Evolutionary conservation across 176 grass and related monocot species (phyloP).

Genomic region (Chloris gayana): DNA sequence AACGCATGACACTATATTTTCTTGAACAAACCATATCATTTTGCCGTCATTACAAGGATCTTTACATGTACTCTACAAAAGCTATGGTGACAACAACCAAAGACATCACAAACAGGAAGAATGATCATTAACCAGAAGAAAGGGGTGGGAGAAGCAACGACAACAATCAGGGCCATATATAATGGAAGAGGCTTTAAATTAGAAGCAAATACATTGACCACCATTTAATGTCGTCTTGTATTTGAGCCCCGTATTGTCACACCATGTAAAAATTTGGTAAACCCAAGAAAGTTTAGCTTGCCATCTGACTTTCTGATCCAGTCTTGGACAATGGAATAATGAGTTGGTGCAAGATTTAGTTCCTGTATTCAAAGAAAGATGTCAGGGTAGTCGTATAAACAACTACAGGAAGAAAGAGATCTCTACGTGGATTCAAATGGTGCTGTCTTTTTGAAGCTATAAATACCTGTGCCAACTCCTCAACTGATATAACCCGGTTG

Average conservation of each 20-base stretch:
- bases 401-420: neutral
- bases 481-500: conserved; percentile 78
- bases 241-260: conserved; percentile 86
- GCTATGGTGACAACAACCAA: conserved; percentile 54
- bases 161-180: conserved; percentile 55
- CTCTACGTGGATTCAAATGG: neutral
- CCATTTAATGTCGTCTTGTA: conserved; percentile 82
- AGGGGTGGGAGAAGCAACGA: conserved; percentile 9
- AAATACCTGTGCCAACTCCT: conserved; percentile 89
- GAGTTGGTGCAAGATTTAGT: conserved; percentile 72
- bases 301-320: conserved; percentile 97
- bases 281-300: conserved; percentile 94
- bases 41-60: conserved; percentile 62
- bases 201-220: conserved; percentile 59
- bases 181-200: conserved; percentile 56
- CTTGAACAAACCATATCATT: conserved; percentile 56
- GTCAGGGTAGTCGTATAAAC: neutral
- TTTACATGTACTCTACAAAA: conserved; percentile 92
- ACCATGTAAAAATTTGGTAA: conserved; percentile 99
- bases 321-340: conserved; percentile 88
- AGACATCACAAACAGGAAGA: conserved; percentile 51
- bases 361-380: conserved; percentile 51
- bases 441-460: neutral
- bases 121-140: conserved; percentile 49
- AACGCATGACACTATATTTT: conserved; percentile 54